Conservation (phyloP, 495 filamentous ascomycete genomes). For the Aspergillus nidulans region DNA sequence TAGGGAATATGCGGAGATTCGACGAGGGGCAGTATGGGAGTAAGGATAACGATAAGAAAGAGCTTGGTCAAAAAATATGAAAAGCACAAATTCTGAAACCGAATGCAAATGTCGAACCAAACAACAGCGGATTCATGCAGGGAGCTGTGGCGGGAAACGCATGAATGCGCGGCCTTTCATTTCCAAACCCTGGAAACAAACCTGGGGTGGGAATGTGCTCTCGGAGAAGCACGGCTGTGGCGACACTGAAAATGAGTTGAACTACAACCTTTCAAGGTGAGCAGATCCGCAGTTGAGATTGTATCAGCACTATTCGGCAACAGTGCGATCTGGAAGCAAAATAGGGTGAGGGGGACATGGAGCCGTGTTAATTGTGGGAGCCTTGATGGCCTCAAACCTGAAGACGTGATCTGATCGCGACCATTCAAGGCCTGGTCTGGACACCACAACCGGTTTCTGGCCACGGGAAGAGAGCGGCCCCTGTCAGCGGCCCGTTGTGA, state of each 20-base stretch:
- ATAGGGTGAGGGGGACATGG: not conserved
- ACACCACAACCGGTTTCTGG: not conserved
- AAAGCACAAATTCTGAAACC: not conserved
- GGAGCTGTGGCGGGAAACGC: not conserved
- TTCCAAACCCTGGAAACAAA: conserved; percentile 3
- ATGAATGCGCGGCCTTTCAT: conserved; percentile 2
- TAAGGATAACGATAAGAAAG: not conserved
- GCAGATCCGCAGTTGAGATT: not conserved
- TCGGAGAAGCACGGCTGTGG: not conserved
- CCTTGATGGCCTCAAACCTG: not conserved
- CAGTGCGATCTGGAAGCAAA: not conserved
- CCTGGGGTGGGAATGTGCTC: not conserved
- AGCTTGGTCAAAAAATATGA: not conserved
- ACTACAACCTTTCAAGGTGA: too few relatives aligned
- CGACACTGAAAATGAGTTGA: too few relatives aligned
- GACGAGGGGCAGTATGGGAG: not conserved
- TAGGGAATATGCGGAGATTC: not conserved
- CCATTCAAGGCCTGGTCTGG: not conserved
- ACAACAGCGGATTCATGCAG: not conserved
- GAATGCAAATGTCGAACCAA: not conserved
- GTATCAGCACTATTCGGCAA: not conserved
- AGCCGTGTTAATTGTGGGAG: not conserved
- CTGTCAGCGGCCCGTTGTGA: not conserved
- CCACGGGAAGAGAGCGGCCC: too few relatives aligned
- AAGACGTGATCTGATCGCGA: not conserved